A percentile compares a stretch with the other conserved stretches of the same genome.
phyloP scores from a whole-genome alignment of 805 yeast genomes.

The Blastobotrys chiropterorum region DNA sequence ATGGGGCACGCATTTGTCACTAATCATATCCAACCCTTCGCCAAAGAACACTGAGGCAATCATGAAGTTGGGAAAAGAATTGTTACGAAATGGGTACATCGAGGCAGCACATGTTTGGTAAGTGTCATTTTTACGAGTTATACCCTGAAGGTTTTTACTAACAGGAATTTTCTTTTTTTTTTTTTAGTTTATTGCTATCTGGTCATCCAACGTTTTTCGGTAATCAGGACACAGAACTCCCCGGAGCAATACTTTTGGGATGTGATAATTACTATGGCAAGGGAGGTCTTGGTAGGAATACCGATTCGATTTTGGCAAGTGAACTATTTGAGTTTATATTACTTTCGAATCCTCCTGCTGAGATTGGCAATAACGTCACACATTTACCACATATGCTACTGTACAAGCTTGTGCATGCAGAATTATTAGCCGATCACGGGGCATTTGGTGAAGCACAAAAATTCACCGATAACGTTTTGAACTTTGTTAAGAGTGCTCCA shows the following conservation, averaged over 20 bases:
- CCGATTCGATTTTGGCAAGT: constrained; percentile 48
- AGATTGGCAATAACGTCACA: constrained; percentile 14
- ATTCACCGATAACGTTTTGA: constrained; percentile 49
- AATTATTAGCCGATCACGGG: constrained; percentile 63
- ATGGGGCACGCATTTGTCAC: constrained; percentile 30
- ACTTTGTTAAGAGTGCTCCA: constrained; percentile 29
- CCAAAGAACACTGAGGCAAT: constrained; percentile 27
- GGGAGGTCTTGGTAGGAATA: constrained; percentile 39
- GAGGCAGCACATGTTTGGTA: constrained; percentile 38
- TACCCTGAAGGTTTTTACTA: too few relatives aligned
- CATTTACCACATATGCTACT: constrained; percentile 49
- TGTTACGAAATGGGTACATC: constrained; percentile 32
- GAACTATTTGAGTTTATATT: constrained; percentile 63
- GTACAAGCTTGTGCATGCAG: constrained; percentile 62
- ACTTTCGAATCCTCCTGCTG: constrained; percentile 30
- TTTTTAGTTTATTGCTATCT: constrained; percentile 25
- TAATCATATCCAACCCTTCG: constrained; percentile 27
- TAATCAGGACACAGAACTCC: constrained; percentile 17
- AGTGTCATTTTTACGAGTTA: too few relatives aligned
- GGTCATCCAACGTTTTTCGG: constrained; percentile 26
- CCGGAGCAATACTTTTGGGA: constrained; percentile 25
- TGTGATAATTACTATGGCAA: constrained; percentile 26
- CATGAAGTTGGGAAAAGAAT: constrained; percentile 31
- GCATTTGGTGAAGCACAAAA: constrained; percentile 50
- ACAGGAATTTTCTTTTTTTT: too few relatives aligned